Percentiles rank a stretch among this genome's conserved stretches.
Evolutionary conservation across 2,329 filamentous ascomycete species (phyloP).

Genomic region (Colletotrichum falcatum): DNA sequence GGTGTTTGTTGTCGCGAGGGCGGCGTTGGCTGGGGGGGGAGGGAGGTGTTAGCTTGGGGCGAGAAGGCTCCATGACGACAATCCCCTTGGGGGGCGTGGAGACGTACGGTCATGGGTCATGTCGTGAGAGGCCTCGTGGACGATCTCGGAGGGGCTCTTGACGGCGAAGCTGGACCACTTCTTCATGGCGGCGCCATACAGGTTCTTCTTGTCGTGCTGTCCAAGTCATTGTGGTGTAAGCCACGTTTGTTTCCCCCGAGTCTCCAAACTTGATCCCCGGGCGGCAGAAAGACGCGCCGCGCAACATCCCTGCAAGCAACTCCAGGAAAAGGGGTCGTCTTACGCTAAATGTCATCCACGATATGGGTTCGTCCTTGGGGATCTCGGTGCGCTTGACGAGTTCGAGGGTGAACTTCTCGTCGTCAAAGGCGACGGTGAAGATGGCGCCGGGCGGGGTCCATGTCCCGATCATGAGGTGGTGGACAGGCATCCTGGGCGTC

Average conservation of each 20-base stretch:
- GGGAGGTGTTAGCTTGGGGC: conserved; percentile 21
- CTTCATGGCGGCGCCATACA: conserved; percentile 94
- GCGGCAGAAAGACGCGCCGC: neutral
- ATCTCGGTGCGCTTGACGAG: conserved; percentile 86
- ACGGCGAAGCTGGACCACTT: conserved; percentile 89
- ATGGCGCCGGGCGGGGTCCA: conserved; percentile 93
- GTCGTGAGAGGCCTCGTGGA: conserved; percentile 79
- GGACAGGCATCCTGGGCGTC: conserved; percentile 72
- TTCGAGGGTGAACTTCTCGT: conserved; percentile 79
- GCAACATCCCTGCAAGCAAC: neutral
- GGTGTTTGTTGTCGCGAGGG: conserved; percentile 79
- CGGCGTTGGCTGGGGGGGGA: conserved; percentile 69
- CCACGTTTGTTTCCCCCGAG: neutral
- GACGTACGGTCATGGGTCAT: conserved; percentile 80
- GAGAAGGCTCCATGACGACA: neutral
- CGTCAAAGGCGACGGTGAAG: conserved; percentile 90
- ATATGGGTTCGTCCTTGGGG: conserved; percentile 86
- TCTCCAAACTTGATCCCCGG: neutral
- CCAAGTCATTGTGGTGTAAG: conserved; percentile 38
- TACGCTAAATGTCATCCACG: conserved; percentile 93
- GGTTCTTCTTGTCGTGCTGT: conserved; percentile 84
- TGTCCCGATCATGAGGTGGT: conserved; percentile 92
- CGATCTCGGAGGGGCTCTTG: conserved; percentile 79
- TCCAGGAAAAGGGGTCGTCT: conserved; percentile 48
- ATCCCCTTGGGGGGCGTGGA: neutral